Conservation (phyloP, 2,329 filamentous ascomycete genomes). For the Phaeoacremonium minimum region DNA sequence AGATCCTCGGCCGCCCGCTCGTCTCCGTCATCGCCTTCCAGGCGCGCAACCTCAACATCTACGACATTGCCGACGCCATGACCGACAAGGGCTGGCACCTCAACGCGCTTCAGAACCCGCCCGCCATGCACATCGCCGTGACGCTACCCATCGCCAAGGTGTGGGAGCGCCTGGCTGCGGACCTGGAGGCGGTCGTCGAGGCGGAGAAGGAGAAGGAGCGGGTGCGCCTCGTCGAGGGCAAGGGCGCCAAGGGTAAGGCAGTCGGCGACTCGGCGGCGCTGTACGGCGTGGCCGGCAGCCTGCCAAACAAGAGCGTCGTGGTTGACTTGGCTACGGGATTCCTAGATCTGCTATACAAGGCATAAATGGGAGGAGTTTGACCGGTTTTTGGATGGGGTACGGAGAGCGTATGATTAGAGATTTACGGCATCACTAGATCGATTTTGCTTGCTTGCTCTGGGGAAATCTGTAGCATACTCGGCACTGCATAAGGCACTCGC, state of each 20-base stretch:
- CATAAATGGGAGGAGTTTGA: constrained; percentile 36
- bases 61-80: constrained; percentile 92
- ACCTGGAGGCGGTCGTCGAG: constrained; percentile 64
- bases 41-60: constrained; percentile 81
- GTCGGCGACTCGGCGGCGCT: constrained; percentile 80
- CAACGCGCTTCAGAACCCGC: constrained; percentile 86
- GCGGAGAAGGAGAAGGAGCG: constrained; percentile 79
- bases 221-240: constrained; percentile 65
- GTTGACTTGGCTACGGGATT: constrained; percentile 87
- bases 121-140: constrained; percentile 90
- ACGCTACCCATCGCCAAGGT: constrained; percentile 81
- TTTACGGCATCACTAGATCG: no score
- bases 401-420: no score
- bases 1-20: constrained; percentile 77
- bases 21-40: constrained; percentile 89
- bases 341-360: constrained; percentile 88
- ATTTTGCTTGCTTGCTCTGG: no score
- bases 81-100: constrained; percentile 85
- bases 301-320: constrained; percentile 95
- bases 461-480: no score
- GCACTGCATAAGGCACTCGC: no score
- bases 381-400: background rate
- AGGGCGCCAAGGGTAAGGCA: constrained; percentile 59
- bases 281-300: constrained; percentile 89
- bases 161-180: constrained; percentile 72